Base-by-base conservation (phyloP, 176 grass and related monocot genomes). In the Lolium perenne region DNA sequence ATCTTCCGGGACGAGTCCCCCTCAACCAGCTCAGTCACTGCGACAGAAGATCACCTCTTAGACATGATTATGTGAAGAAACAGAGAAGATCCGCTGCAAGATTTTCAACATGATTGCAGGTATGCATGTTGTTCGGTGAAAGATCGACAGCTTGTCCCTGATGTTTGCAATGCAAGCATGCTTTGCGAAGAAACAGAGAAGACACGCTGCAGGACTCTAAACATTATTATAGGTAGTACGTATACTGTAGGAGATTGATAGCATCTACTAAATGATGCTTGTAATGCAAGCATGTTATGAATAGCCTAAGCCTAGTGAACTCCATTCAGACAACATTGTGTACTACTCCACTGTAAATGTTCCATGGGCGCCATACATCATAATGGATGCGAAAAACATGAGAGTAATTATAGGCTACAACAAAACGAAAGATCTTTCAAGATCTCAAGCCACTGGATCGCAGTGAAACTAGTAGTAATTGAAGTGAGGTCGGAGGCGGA, bases 1-100 rank as follows among this genome's bases (percentile, higher is more conserved):
- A 99, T 99, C 91, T 99, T 99, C 20, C 97, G 82, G 0, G 97
- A 99, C 3, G 97, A 99, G 76, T 99, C 97, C 3, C 97, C 94
- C 85, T 99, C 97, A 47, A 94, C 83, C 66, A 99, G 94, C 63
- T 99, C 97, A 32, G 94, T 99, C 67, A 99, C 97, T 99, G 85
- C 58, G 2, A 84, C 1, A 21, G 64, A 43, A 43, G 4, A 35
- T 35, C 32, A 3, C 32, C 1, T 35, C 56, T 5, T 1, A 35
- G 32, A 35, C 32, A 35, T 35, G 32, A 35, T 35, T 35, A 35
- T 35, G 32, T 35, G 1, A 38, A 5, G 15, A 57, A 6, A 23
- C 64, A 70, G 5, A 47, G 8, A 55, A 57, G 32, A 10, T 8
- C 43, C 0, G 25, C 62, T 72, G 70, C 20, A 47, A 14, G 20